Evolutionary conservation across 257 asterid genomes (phyloP), one percentile per base, ranked within the genome.

Genomic region (Petunia axillaris): DNA sequence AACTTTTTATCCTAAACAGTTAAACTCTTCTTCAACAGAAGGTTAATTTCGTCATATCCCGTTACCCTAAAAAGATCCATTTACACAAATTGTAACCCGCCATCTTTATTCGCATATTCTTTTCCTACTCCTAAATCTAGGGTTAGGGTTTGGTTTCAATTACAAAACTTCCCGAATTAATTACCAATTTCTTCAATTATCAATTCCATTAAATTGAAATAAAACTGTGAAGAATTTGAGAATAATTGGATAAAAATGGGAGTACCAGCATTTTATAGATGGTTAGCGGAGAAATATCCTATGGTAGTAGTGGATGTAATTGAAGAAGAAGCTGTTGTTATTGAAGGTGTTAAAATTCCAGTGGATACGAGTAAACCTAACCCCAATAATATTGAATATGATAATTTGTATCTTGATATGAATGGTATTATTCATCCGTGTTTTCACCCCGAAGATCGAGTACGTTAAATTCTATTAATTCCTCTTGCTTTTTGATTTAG

Each of bases 201-300:
- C 44, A 11, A 6, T 25, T 59, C 2, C 13, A 55, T 53, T 67
- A 40, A 16, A 39, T 44, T 58, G 14, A 59, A 36, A 64, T 36
- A 37, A 76, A 25, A 73, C 55, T 57, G 50, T 60, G 46, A 16
- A 35, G 8, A 40, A 57, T 50, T 81, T 77, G 71, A 6, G 66
- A 48, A 39, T 25, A 5, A 55, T 77, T 14, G 58, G 37, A 16
- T 43, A 15, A 80, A 77, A 79, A 95, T 95, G 99, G 99, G 99
- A 75, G 99, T 95, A 57, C 99, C 99, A 83, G 99, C 99, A 76
- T 95, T 95, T 67, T 95, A 95, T 85, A 91, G 98, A 85, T 95
- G 99, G 99, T 80, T 95, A 79, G 98, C 99, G 83, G 99, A 95
- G 97, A 95, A 93, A 92, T 93, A 95, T 88, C 97, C 98, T 76